Base-by-base conservation (phyloP, 2,329 filamentous ascomycete genomes). In the Stagonosporopsis chrysanthemi region DNA sequence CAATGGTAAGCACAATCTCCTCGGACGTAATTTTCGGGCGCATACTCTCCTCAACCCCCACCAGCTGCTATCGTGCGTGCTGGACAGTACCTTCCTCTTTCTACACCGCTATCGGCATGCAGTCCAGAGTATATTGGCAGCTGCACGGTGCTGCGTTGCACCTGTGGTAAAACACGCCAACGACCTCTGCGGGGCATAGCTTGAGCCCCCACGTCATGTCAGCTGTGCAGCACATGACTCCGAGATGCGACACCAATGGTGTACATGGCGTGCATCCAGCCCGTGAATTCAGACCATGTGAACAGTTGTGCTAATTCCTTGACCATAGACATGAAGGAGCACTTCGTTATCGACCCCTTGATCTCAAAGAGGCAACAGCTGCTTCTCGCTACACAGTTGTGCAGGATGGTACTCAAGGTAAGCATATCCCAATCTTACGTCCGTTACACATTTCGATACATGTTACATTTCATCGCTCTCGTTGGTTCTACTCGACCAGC, bases 341-440 rank as follows among this genome's bases (percentile, higher is more conserved):
- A 95, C 66, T 99, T 99, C 78, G 95, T 97, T 66, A 98, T 99
- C 75, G 95, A 99, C 75, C 96, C 95, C 50, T 82, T 99, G 73
- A 99, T 99, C 76, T 95, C 95, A 69, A 99, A 99, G 86, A 90
- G 91, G 80, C 93, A 97, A 82, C 95, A 99, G 81, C 85, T 99
- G 60, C 87, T 97, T 81, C 86, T 99, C 65, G 95, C 95, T 29
- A 99, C 96, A 49, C 95, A 99, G 82, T 83, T 99, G 67, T 98
- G 95, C 83, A 88, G 95, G 66, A 98, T 99, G 94, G 73, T 76
- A 41, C 66, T 76, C 58, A 70, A 86, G 82, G 84, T 88, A 93
- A 52, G 71, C 67, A 60, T 47, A 31, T 35, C 26, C 46, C 23
- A 39, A n/a, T 49, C 31, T 23, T 22, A 7, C 24, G 23, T 48